Conservation (phyloP, 1,139 yeast species). For the Suhomyces terraborum region DNA sequence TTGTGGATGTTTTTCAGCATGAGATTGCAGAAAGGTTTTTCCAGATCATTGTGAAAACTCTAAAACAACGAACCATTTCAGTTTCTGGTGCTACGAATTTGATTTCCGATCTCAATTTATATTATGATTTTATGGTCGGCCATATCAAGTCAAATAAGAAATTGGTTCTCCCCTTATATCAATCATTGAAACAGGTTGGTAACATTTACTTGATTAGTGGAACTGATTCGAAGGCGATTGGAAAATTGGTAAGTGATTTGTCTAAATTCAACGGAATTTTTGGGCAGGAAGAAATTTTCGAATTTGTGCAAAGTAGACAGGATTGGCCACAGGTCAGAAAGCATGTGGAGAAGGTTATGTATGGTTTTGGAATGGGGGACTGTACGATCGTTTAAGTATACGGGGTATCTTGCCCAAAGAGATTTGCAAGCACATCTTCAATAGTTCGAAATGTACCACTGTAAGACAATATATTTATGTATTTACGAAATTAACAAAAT, state of each 20-base stretch:
- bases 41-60: constrained; percentile 69
- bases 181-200: constrained; percentile 81
- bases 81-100: constrained; percentile 81
- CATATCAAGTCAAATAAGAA: constrained; percentile 63
- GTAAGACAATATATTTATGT: neutral
- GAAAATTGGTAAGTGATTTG: constrained; percentile 78
- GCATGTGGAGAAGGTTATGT: constrained; percentile 93
- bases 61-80: constrained; percentile 69
- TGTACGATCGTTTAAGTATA: constrained; percentile 47
- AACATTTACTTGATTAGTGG: constrained; percentile 78
- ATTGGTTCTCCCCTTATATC: constrained; percentile 72
- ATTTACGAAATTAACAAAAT: neutral
- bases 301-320: constrained; percentile 81
- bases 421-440: neutral
- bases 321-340: constrained; percentile 80
- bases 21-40: constrained; percentile 90
- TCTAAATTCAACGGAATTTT: constrained; percentile 87
- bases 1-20: constrained; percentile 90
- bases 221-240: constrained; percentile 79
- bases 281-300: constrained; percentile 90
- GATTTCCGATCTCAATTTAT: constrained; percentile 71
- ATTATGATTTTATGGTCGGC: constrained; percentile 66
- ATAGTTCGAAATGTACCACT: neutral
- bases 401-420: neutral
- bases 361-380: constrained; percentile 77